Evolutionary conservation across 2,329 filamentous ascomycete genomes (phyloP).

Genomic region (Emericellopsis atlantica): DNA sequence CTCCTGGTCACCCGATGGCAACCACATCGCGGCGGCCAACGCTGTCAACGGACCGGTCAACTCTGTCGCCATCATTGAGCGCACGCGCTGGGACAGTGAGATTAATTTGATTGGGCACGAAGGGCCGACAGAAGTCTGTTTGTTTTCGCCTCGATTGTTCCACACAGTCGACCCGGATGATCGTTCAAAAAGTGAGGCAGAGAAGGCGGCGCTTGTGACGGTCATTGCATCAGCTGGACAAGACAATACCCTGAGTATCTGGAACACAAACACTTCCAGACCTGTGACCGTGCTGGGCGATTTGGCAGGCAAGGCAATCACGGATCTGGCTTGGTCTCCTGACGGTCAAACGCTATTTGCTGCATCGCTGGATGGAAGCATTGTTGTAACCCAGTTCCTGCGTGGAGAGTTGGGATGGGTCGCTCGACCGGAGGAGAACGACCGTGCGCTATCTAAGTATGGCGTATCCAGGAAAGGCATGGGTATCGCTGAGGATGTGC

Average conservation of each 20-base stretch:
- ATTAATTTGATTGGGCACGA: slow-evolving; percentile 97
- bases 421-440: slow-evolving; percentile 75
- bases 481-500: slow-evolving; percentile 85
- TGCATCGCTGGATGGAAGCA: slow-evolving; percentile 80
- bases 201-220: slow-evolving; percentile 51
- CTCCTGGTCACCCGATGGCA: slow-evolving; percentile 95
- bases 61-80: slow-evolving; percentile 90
- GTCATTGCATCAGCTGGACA: slow-evolving; percentile 95
- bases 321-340: slow-evolving; percentile 86
- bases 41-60: slow-evolving; percentile 95
- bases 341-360: slow-evolving; percentile 80
- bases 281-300: slow-evolving; percentile 87
- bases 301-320: slow-evolving; percentile 80
- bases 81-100: slow-evolving; percentile 86
- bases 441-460: slow-evolving; percentile 85
- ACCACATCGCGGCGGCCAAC: slow-evolving; percentile 93
- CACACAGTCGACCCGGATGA: slow-evolving; percentile 54
- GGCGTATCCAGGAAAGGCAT: slow-evolving; percentile 78
- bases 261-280: slow-evolving; percentile 92
- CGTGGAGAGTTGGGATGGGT: slow-evolving; percentile 83
- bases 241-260: slow-evolving; percentile 90
- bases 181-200: slow-evolving; percentile 30
- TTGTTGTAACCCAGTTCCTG: slow-evolving; percentile 71
- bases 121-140: slow-evolving; percentile 91
- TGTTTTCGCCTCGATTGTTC: slow-evolving; percentile 89